A percentile compares a stretch with the other conserved stretches of the same genome.
Evolutionary conservation across 805 yeast genomes (phyloP).

Genomic region (Lipomyces chichibuensis): DNA sequence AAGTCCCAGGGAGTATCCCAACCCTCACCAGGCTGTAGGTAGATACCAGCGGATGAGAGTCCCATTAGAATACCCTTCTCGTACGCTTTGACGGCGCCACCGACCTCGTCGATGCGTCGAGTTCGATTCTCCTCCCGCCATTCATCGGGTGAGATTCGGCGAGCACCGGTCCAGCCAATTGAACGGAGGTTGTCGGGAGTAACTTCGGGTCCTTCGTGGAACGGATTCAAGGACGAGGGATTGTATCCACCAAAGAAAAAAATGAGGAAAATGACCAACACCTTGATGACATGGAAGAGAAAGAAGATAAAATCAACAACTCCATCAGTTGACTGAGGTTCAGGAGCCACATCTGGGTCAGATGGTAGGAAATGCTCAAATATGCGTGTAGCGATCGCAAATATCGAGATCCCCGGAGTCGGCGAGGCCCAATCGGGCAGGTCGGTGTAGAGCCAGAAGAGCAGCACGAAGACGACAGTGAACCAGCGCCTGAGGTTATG

Average conservation of each 20-base stretch:
- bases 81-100: constrained; percentile 73
- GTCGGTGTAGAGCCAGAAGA: constrained; percentile 87
- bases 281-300: constrained; percentile 68
- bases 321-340: constrained; percentile 14
- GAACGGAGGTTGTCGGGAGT: constrained; percentile 59
- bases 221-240: constrained; percentile 57
- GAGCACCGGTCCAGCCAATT: constrained; percentile 96
- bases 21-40: constrained; percentile 81
- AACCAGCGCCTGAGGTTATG: constrained; percentile 45
- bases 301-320: constrained; percentile 56
- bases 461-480: constrained; percentile 42
- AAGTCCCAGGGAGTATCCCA: constrained; percentile 46
- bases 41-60: constrained; percentile 60
- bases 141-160: constrained; percentile 67
- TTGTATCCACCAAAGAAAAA: constrained; percentile 75
- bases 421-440: constrained; percentile 87
- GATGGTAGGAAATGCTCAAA: constrained; percentile 46
- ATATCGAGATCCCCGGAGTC: constrained; percentile 86
- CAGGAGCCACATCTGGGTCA: constrained; percentile 50
- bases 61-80: constrained; percentile 67
- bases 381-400: constrained; percentile 55
- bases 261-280: constrained; percentile 56
- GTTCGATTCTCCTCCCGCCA: constrained; percentile 73
- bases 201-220: constrained; percentile 40
- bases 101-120: constrained; percentile 65